Base-by-base conservation (phyloP, 306 rosid species). In the Pachyrhizus erosus region DNA sequence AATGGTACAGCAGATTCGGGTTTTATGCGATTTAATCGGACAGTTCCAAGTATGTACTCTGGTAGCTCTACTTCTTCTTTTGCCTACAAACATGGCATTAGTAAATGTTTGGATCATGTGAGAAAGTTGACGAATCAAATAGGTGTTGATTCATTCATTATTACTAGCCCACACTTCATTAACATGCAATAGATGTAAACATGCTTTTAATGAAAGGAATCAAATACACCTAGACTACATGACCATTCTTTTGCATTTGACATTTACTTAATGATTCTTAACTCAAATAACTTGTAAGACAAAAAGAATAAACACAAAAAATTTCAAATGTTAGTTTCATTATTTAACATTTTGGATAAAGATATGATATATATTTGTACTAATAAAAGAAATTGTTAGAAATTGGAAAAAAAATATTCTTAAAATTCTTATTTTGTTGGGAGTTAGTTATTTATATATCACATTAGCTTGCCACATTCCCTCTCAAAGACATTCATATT, bases 11-110 rank as follows among this genome's bases (percentile, higher is more conserved):
- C 97, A 37, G 97, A 86, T 57, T 93, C 96, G 39, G 67, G 93
- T 88, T 26, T 90, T 67, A 95, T 0, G 18, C 93, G 92, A 75
- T 91, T 93, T 78, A 93, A 87, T 75, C 97, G 89, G 60, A 93
- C 97, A 3, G 97, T 93, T 67, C 97, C 99, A 20, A 95, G 99
- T 88, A 95, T 69, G 86, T 87, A 93, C 84, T 95, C 99, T 0
- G 99, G 99, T 69, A 95, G 78, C 81, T 91, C 97, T 34, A 34
- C 84, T 81, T 87, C 97, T 85, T 90, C 97, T 85, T 88, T 91
- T 52, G 92, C 99, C 99, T 95, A 87, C 79, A 82, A 60, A 65
- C 20, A 60, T 48, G n/a, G 9, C 67, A 81, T 31, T 62, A 21
- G 1, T 84, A 48, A 76, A 48, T 70, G 52, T 75, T 18, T 57